Evolutionary conservation across 2,329 filamentous ascomycete species (phyloP).

Genomic region (Fusarium sp.): DNA sequence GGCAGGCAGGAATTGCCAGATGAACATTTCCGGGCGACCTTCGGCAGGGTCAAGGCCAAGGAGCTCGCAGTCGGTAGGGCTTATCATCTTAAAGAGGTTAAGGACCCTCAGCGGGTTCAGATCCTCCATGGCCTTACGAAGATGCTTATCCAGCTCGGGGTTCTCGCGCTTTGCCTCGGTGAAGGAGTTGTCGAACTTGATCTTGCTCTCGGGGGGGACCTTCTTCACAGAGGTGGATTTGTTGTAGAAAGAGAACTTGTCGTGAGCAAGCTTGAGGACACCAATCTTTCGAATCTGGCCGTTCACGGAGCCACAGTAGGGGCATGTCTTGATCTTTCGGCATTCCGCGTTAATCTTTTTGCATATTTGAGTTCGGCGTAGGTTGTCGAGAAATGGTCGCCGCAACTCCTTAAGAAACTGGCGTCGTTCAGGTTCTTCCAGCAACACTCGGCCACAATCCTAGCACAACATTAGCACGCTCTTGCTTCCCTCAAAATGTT

Average conservation of each 20-base stretch:
- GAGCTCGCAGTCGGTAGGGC: constrained; percentile 85
- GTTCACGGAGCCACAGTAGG: constrained; percentile 81
- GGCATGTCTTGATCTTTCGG: constrained; percentile 83
- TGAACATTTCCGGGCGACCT: constrained; percentile 92
- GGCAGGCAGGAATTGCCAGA: constrained; percentile 95
- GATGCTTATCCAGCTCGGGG: constrained; percentile 85
- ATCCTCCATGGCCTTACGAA: constrained; percentile 93
- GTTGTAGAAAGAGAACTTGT: constrained; percentile 89
- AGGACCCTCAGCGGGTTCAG: constrained; percentile 87
- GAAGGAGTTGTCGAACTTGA: constrained; percentile 86
- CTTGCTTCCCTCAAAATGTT: neutral
- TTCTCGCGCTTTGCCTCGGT: constrained; percentile 77
- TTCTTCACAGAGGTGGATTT: constrained; percentile 88
- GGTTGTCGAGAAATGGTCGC: constrained; percentile 82
- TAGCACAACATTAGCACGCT: constrained; percentile 42
- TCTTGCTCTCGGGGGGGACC: constrained; percentile 79
- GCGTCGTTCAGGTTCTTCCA: constrained; percentile 81
- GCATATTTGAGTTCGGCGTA: constrained; percentile 81
- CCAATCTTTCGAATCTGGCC: constrained; percentile 91
- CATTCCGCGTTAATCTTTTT: constrained; percentile 92
- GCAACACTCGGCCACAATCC: constrained; percentile 82
- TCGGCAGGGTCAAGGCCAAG: constrained; percentile 87
- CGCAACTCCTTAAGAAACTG: constrained; percentile 81
- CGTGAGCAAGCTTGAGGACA: constrained; percentile 92
- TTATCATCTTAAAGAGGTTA: constrained; percentile 90